Base-by-base conservation (phyloP, 2,329 filamentous ascomycete genomes). In the Penicillium janthinellum region DNA sequence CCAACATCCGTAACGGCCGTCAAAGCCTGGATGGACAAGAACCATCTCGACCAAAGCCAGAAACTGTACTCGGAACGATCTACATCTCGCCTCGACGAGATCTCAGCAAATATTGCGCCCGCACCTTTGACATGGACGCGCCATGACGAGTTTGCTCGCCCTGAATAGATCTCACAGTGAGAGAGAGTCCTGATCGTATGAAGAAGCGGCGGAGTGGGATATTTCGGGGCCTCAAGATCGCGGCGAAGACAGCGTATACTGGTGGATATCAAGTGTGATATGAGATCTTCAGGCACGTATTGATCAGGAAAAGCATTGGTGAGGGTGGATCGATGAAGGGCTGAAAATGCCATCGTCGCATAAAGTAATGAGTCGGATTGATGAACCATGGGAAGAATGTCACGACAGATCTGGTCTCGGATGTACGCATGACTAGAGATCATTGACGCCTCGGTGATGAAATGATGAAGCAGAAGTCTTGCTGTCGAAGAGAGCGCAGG, bases 151-250 rank as follows among this genome's bases (percentile, higher is more conserved):
- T 64, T 60, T 25, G 62, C 62, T 22, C 59, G 64, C 1, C 68
- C 68, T 6, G 66, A 70, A 57, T 69, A 67, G 5, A 70, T 70
- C 54, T 70, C 67, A 20, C 62, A 68, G 5, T 68, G 61, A 49
- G 65, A 70, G 8, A 70, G 49, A 8, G 67, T 70, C 31, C 65
- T 60, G 10, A 68, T 63, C 1, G 68, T 70, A 35, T 66, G 60
- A 20, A 70, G 56, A 8, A 70, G 62, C 50, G 66, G 54, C 20
- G 54, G 58, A 25, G 44, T 56, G 12, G 58, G 58, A 42, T 57
- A 39, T 4, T 31, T 49, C 5, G 48, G 58, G 14, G 12, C 51
- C 20, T 60, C 53, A 14, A 60, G 58, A 31, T 60, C 58, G 6
- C 54, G 49, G 5, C 54, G 54, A 7, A 60, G 54, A 25, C 31